Evolutionary conservation across 1,284 basidiomycete species (phyloP).

Genomic region (Ustilago cynodontis): DNA sequence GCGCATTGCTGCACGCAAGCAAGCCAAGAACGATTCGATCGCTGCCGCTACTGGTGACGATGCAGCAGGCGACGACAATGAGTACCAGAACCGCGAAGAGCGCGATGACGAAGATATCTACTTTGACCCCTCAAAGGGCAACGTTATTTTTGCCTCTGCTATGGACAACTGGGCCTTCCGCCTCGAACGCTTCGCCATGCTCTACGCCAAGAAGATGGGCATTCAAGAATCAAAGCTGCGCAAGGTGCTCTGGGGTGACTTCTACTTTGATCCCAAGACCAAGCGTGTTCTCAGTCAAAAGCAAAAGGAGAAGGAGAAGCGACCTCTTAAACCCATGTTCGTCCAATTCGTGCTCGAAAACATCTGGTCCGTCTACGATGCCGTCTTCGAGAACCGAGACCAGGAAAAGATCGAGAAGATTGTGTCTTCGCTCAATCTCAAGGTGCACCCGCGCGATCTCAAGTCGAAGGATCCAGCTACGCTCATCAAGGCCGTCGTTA

Average conservation of each 20-base stretch:
- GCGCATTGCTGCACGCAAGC: slow-evolving; percentile 80
- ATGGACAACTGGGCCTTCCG: slow-evolving; percentile 99
- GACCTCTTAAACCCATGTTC: slow-evolving; percentile 93
- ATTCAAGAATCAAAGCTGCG: slow-evolving; percentile 89
- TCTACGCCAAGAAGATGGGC: slow-evolving; percentile 91
- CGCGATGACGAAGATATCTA: slow-evolving; percentile 94
- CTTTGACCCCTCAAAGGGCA: slow-evolving; percentile 94
- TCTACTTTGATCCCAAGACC: slow-evolving; percentile 94
- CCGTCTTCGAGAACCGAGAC: slow-evolving; percentile 57
- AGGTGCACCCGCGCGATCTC: slow-evolving; percentile 88
- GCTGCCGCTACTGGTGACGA: slow-evolving; percentile 71
- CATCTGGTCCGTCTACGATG: slow-evolving; percentile 89
- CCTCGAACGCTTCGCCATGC: slow-evolving; percentile 89
- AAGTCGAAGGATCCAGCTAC: slow-evolving; percentile 89
- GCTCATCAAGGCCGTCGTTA: slow-evolving; percentile 87
- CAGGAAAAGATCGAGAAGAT: slow-evolving; percentile 87
- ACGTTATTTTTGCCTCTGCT: slow-evolving; percentile 96
- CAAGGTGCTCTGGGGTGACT: slow-evolving; percentile 95
- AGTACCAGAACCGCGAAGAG: slow-evolving; percentile 75
- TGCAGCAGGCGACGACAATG: slow-evolving; percentile 73
- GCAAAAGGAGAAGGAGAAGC: slow-evolving; percentile 77
- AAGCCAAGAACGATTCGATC: slow-evolving; percentile 69
- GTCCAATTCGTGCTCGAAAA: slow-evolving; percentile 98
- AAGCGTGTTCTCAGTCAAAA: slow-evolving; percentile 93
- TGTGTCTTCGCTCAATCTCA: slow-evolving; percentile 83